Percentiles rank a stretch among this genome's conserved stretches.
phyloP scores from a whole-genome alignment of 2,329 filamentous ascomycete genomes.

The Calonectria ilicicola region DNA sequence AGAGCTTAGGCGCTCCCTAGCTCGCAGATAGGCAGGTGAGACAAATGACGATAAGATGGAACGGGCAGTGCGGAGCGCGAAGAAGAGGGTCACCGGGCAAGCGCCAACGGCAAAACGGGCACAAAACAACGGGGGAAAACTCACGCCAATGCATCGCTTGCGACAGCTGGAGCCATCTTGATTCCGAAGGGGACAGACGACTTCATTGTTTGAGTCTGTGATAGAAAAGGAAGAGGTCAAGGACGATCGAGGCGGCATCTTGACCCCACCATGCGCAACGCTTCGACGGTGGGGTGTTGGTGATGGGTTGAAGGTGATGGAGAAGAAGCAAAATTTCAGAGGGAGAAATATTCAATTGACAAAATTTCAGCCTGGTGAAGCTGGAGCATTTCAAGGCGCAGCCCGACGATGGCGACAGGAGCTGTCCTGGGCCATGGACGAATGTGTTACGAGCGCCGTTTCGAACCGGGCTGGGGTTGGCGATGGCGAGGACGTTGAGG shows the following conservation, averaged over 20 bases:
- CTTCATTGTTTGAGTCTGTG: constrained; percentile 92
- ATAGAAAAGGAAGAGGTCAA: constrained; percentile 93
- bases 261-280: constrained; percentile 68
- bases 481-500: constrained; percentile 29
- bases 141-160: constrained; percentile 97
- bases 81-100: neutral
- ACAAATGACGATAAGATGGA: constrained; percentile 38
- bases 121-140: constrained; percentile 56
- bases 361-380: constrained; percentile 34
- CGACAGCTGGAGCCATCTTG: constrained; percentile 97
- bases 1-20: constrained; percentile 20
- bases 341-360: constrained; percentile 47
- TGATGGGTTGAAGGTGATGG: constrained; percentile 33
- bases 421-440: constrained; percentile 39
- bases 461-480: constrained; percentile 39
- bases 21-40: constrained; percentile 37
- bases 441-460: constrained; percentile 42
- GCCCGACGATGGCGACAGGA: constrained; percentile 33
- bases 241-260: constrained; percentile 90
- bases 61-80: constrained; percentile 18
- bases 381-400: constrained; percentile 43
- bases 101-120: neutral
- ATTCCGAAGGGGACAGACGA: constrained; percentile 94
- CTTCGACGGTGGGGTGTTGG: constrained; percentile 39
- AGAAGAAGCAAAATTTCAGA: constrained; percentile 32